Evolutionary conservation across 2,329 filamentous ascomycete genomes (phyloP), one percentile per base, ranked within the genome.

Genomic region (Penicillium sp.): DNA sequence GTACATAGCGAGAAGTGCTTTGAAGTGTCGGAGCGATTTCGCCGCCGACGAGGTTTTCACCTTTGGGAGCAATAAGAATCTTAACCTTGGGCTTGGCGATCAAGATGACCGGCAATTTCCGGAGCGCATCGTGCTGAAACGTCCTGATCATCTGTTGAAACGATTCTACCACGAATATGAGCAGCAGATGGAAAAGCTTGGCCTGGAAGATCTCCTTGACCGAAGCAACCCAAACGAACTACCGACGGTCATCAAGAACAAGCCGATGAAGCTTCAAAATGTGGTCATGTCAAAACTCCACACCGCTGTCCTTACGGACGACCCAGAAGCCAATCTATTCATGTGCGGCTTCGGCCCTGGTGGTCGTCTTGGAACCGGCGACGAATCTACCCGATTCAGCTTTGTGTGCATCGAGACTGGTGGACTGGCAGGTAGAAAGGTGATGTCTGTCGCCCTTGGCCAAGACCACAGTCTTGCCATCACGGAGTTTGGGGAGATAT

Each of bases 11-110:
- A 61, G 57, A 45, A 55, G 62, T 43, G 68, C 45, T 64, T 57
- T 78, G 38, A 72, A 72, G 48, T 71, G 74, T 12, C 67, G 70
- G 37, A 69, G 74, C 28, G 74, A 73, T 66, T 66, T 88, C 28
- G 74, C 80, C 22, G 94, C 92, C 8, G 91, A 96, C 69, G 95
- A 99, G 71, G 80, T 97, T 0, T 98, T 92, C 70, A 89, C 92
- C 0, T 97, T 98, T 76, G 95, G 95, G 52, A 98, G 93, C 76
- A 99, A 97, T 77, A 96, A 95, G 71, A 99, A 99, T 67, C 78
- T 96, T 10, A 95, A 91, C 0, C 84, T 99, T 22, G 95, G 95
- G 1, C 89, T 98, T 61, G 93, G 93, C n/a, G 93, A 99, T 71
- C 90, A 96, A 69, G 92, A 97, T 73, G 94, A 99, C 72, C 88